These are phyloP conservation scores for Ophiostoma perfectum DNA, from an alignment of 2,329 filamentous ascomycete genomes.

Conservation along the genomic window DNA sequence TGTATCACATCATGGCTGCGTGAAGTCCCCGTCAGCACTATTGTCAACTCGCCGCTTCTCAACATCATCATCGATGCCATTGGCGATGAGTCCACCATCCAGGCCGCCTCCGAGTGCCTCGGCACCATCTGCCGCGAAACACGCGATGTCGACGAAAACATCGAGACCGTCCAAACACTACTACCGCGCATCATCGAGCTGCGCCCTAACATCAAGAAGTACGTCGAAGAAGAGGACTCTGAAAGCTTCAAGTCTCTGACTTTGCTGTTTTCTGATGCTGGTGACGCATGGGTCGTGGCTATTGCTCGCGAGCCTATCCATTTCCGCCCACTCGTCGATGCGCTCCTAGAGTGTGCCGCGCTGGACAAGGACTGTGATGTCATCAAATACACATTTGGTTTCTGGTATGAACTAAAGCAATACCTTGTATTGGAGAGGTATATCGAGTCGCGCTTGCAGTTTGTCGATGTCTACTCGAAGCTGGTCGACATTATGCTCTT, in stretches of 20 bases:
- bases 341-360: constrained; percentile 84
- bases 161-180: constrained; percentile 73
- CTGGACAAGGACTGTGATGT: constrained; percentile 85
- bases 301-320: constrained; percentile 77
- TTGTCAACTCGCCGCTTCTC: constrained; percentile 81
- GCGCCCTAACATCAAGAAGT: constrained; percentile 67
- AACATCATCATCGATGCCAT: constrained; percentile 74
- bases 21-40: constrained; percentile 77
- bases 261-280: constrained; percentile 85
- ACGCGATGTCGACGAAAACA: constrained; percentile 83
- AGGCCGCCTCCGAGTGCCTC: constrained; percentile 85
- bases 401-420: constrained; percentile 98
- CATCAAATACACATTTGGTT: constrained; percentile 88
- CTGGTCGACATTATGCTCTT: constrained; percentile 89
- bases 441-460: constrained; percentile 69
- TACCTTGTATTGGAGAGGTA: constrained; percentile 90
- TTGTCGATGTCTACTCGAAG: constrained; percentile 77
- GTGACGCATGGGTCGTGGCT: constrained; percentile 87
- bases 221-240: constrained; percentile 72
- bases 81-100: constrained; percentile 69
- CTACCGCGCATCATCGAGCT: constrained; percentile 76
- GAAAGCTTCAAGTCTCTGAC: constrained; percentile 86
- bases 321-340: constrained; percentile 81
- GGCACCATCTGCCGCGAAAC: constrained; percentile 91
- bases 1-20: constrained; percentile 96